A percentile compares a stretch with the other conserved stretches of the same genome.
These are phyloP conservation scores for Fusarium marasasianum DNA, from an alignment of 2,329 filamentous ascomycete species.

Conservation along the genomic window DNA sequence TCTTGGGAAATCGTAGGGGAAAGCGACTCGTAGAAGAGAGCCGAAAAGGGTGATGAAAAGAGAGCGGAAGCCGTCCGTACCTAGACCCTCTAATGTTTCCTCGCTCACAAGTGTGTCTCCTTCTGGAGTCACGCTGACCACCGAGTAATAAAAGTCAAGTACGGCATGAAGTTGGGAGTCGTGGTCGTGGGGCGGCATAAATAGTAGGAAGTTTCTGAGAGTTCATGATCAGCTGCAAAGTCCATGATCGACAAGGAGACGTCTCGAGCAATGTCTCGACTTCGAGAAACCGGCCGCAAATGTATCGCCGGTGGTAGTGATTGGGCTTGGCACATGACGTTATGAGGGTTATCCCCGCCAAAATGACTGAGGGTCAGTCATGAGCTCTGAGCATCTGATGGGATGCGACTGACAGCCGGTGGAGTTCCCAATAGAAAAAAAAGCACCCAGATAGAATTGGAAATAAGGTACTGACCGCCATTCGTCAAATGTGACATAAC, in stretches of 20 bases:
- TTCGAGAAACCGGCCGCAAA: constrained; percentile 6
- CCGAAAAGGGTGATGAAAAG: constrained; percentile 80
- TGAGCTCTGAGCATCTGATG: constrained; percentile 36
- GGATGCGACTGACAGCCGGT: constrained; percentile 19
- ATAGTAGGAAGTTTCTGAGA: constrained; percentile 87
- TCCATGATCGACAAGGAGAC: constrained; percentile 2
- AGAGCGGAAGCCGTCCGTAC: constrained; percentile 72
- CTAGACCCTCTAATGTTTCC: constrained; percentile 91
- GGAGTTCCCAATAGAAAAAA: background rate
- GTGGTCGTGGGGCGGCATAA: constrained; percentile 74
- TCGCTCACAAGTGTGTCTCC: constrained; percentile 93
- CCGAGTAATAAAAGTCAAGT: constrained; percentile 89
- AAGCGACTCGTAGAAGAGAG: constrained; percentile 75
- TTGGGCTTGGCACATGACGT: constrained; percentile 44
- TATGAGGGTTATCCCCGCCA: constrained; percentile 35
- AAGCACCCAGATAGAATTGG: constrained; percentile 13
- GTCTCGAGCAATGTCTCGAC: background rate
- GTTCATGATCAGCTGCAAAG: constrained; percentile 37
- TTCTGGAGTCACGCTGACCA: constrained; percentile 89
- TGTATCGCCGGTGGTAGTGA: constrained; percentile 13
- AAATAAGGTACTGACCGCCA: constrained; percentile 80
- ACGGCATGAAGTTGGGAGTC: constrained; percentile 81
- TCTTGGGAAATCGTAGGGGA: constrained; percentile 51
- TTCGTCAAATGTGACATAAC: constrained; percentile 89
- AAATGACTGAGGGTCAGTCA: constrained; percentile 44